Evolutionary conservation across 2,329 filamentous ascomycete species (phyloP).

Genomic region (Calonectria leucothoes): DNA sequence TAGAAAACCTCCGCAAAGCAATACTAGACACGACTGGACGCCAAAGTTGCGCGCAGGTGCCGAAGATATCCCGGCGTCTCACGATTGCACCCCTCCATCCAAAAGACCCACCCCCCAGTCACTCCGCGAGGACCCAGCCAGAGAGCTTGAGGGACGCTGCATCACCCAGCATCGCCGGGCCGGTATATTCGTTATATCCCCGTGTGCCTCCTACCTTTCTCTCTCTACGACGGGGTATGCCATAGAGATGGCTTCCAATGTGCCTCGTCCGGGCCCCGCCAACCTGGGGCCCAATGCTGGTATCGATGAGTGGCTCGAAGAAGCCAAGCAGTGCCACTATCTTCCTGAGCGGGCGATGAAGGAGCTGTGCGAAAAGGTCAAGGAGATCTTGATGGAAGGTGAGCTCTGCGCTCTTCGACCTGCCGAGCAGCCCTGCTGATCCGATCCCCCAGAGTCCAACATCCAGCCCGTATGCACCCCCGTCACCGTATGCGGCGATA

Average conservation of each 20-base stretch:
- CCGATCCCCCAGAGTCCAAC: constrained; percentile 79
- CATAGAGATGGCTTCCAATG: constrained; percentile 55
- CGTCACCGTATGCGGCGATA: constrained; percentile 97
- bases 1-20: not conserved
- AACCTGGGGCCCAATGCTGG: constrained; percentile 85
- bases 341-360: constrained; percentile 98
- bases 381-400: constrained; percentile 99
- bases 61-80: constrained; percentile 47
- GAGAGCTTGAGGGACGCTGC: constrained; percentile 36
- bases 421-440: constrained; percentile 29
- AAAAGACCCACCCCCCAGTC: constrained; percentile 43
- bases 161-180: constrained; percentile 38
- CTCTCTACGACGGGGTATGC: constrained; percentile 40
- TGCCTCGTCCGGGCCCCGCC: constrained; percentile 92
- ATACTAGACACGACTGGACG: not conserved
- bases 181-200: constrained; percentile 34
- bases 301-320: constrained; percentile 95
- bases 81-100: constrained; percentile 44
- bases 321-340: constrained; percentile 97
- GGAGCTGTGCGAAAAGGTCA: constrained; percentile 97
- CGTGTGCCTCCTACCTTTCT: constrained; percentile 27
- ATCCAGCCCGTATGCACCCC: constrained; percentile 98
- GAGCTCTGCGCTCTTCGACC: constrained; percentile 26
- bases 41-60: not conserved
- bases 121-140: constrained; percentile 31